phyloP scores from a whole-genome alignment of 2,329 filamentous ascomycete genomes.

The Microsporum audouinii region DNA sequence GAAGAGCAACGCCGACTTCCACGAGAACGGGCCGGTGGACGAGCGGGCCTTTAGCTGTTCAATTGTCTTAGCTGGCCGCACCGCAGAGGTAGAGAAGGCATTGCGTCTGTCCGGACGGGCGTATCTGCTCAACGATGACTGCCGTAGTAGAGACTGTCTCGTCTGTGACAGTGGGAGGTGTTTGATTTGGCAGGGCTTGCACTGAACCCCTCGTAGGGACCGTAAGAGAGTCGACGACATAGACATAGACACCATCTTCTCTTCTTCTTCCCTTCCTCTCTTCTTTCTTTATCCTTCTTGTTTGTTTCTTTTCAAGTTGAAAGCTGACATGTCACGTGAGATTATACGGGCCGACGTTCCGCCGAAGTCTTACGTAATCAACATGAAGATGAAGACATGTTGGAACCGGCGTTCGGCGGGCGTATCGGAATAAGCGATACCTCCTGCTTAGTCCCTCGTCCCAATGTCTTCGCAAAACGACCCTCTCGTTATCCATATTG shows the following conservation, averaged over 20 bases:
- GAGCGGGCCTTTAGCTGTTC: constrained; percentile 31
- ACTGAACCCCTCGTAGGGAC: neutral
- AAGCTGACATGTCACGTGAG: neutral
- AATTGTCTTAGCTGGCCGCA: constrained; percentile 26
- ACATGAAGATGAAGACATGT: too few relatives aligned
- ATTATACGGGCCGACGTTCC: neutral
- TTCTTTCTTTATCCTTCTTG: neutral
- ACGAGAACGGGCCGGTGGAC: constrained; percentile 62
- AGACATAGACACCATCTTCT: neutral
- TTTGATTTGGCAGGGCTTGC: neutral
- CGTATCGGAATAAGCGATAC: too few relatives aligned
- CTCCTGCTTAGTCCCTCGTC: too few relatives aligned
- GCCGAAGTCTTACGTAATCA: neutral
- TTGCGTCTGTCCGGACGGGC: neutral
- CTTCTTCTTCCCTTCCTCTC: neutral
- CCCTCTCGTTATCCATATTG: too few relatives aligned
- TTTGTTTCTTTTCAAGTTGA: neutral
- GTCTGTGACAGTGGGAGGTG: neutral
- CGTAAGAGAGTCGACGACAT: neutral
- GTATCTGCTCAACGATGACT: neutral
- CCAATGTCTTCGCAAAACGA: too few relatives aligned
- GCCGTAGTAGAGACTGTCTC: neutral
- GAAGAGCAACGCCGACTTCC: constrained; percentile 80
- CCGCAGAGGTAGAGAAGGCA: neutral
- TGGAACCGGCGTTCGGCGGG: too few relatives aligned